Conservation (phyloP, 805 yeast species). For the Pichia pseudocactophila region DNA sequence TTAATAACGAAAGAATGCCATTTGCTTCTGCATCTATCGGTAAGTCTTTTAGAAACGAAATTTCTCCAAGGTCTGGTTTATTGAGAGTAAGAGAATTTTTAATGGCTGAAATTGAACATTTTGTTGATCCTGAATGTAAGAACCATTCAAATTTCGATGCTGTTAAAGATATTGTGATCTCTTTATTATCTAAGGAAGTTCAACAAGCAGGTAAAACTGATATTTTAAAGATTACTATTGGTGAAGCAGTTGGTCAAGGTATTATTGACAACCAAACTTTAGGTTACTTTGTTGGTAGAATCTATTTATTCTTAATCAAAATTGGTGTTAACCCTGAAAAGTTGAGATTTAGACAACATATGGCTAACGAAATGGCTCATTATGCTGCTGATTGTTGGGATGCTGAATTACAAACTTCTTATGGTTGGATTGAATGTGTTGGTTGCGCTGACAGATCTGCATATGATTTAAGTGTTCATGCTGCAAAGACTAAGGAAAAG, state of each 20-base stretch:
- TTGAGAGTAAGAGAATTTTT: constrained; percentile 96
- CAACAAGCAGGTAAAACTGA: constrained; percentile 81
- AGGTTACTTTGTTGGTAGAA: constrained; percentile 95
- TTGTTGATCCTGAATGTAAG: constrained; percentile 88
- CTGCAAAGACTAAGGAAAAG: constrained; percentile 92
- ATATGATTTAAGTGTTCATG: constrained; percentile 89
- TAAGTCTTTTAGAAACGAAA: constrained; percentile 97
- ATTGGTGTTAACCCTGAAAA: constrained; percentile 84
- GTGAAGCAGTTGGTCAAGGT: constrained; percentile 81
- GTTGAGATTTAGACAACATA: constrained; percentile 95
- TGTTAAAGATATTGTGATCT: constrained; percentile 62
- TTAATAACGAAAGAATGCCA: constrained; percentile 94
- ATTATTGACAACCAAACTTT: constrained; percentile 95
- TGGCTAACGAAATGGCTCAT: constrained; percentile 99
- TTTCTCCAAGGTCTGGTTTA: constrained; percentile 96
- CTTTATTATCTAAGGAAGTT: constrained; percentile 76
- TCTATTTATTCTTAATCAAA: constrained; percentile 70
- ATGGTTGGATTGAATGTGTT: constrained; percentile 99
- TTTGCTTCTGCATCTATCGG: constrained; percentile 99
- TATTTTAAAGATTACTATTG: constrained; percentile 57
- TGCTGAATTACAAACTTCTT: constrained; percentile 90
- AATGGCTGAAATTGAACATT: constrained; percentile 99
- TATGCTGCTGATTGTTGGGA: constrained; percentile 99
- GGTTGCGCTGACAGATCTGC: constrained; percentile 99
- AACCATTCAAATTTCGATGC: constrained; percentile 71